phyloP scores from a whole-genome alignment of 2,329 filamentous ascomycete genomes.

The Colletotrichum paranaense region DNA sequence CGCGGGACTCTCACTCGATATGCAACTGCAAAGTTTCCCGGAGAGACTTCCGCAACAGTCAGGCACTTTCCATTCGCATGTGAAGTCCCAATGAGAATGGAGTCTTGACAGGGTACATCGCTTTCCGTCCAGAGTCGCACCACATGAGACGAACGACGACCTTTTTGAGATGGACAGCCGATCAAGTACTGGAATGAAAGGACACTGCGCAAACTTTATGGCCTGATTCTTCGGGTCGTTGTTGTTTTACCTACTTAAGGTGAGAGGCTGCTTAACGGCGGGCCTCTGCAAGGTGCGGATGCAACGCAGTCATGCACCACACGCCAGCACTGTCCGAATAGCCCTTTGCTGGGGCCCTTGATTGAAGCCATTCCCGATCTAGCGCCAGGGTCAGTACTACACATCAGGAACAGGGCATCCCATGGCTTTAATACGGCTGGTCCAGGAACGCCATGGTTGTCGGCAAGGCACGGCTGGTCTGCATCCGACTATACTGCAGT shows the following conservation, averaged over 20 bases:
- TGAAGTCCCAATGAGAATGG: conserved; percentile 19
- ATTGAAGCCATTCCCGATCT: background rate
- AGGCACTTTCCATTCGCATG: background rate
- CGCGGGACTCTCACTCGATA: background rate
- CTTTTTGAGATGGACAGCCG: background rate
- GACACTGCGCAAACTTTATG: background rate
- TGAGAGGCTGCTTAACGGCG: background rate
- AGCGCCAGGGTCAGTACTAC: background rate
- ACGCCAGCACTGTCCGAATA: conserved; percentile 7
- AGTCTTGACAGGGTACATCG: background rate
- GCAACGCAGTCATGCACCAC: conserved; percentile 4
- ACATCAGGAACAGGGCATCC: background rate
- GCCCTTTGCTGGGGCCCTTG: background rate
- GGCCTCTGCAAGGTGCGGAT: conserved; percentile 1
- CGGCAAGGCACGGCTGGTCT: background rate
- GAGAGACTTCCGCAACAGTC: background rate
- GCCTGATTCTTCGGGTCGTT: background rate
- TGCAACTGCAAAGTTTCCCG: background rate
- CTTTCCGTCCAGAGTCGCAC: conserved; percentile 10
- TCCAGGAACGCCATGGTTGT: no score
- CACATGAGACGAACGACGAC: conserved; percentile 21
- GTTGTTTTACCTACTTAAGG: background rate
- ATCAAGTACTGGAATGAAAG: background rate
- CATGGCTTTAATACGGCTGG: no score
- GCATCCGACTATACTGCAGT: background rate